phyloP scores from a whole-genome alignment of 495 filamentous ascomycete genomes.

The Platismatia glauca region DNA sequence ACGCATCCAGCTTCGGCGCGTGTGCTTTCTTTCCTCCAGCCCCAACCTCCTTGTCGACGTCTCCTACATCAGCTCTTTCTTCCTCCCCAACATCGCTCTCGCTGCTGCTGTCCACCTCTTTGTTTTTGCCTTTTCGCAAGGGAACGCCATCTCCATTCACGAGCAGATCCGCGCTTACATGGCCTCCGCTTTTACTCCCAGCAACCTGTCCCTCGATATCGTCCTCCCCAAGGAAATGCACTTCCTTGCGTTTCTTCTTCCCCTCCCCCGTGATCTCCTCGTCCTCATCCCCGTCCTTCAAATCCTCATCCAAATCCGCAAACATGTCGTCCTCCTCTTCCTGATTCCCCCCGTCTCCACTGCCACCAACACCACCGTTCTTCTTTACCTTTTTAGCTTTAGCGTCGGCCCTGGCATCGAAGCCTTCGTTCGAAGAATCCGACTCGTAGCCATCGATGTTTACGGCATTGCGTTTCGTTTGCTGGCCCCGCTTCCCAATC shows the following conservation, averaged over 20 bases:
- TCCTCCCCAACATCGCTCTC: conserved; percentile 67
- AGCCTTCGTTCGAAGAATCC: conserved; percentile 87
- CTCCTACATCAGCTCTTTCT: conserved; percentile 57
- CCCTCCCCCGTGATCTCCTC: conserved; percentile 38
- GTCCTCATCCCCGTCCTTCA: conserved; percentile 43
- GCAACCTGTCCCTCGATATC: conserved; percentile 84
- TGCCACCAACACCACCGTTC: conserved; percentile 26
- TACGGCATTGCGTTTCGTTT: conserved; percentile 80
- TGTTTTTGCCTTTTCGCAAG: conserved; percentile 32
- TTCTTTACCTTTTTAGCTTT: conserved; percentile 44
- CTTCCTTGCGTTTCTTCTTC: conserved; percentile 65
- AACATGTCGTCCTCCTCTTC: conserved; percentile 89
- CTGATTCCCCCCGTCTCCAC: conserved; percentile 34
- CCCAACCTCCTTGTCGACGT: conserved; percentile 79
- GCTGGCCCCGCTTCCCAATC: conserved; percentile 69
- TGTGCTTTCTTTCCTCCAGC: conserved; percentile 85
- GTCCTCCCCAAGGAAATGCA: conserved; percentile 63
- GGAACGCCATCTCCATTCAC: conserved; percentile 27
- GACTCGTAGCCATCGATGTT: conserved; percentile 96
- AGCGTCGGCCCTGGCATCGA: conserved; percentile 57
- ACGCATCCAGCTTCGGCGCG: conserved; percentile 91
- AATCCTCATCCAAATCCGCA: conserved; percentile 60
- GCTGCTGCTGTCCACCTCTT: conserved; percentile 38
- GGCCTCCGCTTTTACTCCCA: conserved; percentile 60
- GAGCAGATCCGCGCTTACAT: conserved; percentile 47